Conservation (phyloP, 768 basidiomycete genomes). For the Pseudohyphozyma bogoriensis region DNA sequence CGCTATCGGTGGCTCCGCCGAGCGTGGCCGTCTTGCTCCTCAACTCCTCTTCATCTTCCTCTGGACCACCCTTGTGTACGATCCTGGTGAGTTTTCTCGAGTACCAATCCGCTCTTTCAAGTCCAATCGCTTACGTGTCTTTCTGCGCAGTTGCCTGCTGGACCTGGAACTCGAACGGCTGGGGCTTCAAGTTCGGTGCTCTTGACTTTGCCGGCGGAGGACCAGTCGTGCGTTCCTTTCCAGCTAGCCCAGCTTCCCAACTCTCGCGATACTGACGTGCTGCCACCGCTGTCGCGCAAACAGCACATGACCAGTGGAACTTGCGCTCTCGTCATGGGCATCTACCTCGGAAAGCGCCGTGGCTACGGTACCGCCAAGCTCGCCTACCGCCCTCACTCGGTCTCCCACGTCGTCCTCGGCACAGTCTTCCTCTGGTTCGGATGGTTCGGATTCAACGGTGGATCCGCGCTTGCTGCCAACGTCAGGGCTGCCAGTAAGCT, state of each 20-base stretch:
- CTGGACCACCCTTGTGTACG: constrained; percentile 61
- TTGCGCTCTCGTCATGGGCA: constrained; percentile 70
- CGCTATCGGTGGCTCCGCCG: constrained; percentile 53
- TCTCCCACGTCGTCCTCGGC: constrained; percentile 87
- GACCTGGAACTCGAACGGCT: background rate
- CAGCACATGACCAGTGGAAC: constrained; percentile 66
- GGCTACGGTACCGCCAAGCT: background rate
- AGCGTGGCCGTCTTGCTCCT: constrained; percentile 65
- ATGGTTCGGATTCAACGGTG: constrained; percentile 51
- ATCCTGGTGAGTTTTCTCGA: constrained; percentile 49
- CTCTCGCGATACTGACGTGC: too few relatives aligned
- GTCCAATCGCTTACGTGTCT: background rate
- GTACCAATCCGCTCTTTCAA: background rate
- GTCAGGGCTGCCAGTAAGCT: constrained; percentile 72
- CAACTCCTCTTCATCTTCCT: constrained; percentile 63
- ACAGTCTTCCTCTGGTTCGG: constrained; percentile 81
- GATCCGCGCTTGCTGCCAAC: constrained; percentile 78
- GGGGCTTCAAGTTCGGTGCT: constrained; percentile 4
- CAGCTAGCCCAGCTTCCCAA: too few relatives aligned
- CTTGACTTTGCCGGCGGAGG: constrained; percentile 69
- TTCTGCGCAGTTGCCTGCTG: background rate
- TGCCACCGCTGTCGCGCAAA: background rate
- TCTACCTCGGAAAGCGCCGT: constrained; percentile 72
- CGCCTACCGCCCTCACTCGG: constrained; percentile 37
- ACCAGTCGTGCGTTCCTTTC: constrained; percentile 47